These are phyloP conservation scores for Punctularia strigosozonata DNA, from an alignment of 768 basidiomycete genomes.

Conservation along the genomic window DNA sequence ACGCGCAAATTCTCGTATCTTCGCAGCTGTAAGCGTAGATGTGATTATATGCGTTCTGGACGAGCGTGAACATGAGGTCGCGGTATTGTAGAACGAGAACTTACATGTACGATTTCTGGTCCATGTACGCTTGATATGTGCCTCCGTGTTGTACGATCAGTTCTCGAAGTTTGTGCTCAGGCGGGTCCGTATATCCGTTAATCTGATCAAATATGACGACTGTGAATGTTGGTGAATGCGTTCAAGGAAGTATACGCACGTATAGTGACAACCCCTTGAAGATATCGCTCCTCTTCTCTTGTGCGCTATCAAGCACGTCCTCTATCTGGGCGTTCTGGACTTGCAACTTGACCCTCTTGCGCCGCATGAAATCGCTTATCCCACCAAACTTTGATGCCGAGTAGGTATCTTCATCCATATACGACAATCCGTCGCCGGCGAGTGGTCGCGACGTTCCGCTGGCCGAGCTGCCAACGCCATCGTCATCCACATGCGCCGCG, in stretches of 20 bases:
- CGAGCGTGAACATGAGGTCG: neutral
- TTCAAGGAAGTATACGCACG: slow-evolving; percentile 31
- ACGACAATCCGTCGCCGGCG: too few species aligned
- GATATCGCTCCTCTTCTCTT: slow-evolving; percentile 29
- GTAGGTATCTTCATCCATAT: slow-evolving; percentile 36
- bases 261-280: slow-evolving; percentile 74
- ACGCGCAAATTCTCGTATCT: slow-evolving; percentile 76
- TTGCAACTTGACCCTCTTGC: slow-evolving; percentile 86
- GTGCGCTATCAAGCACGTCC: slow-evolving; percentile 9
- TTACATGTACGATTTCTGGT: slow-evolving; percentile 63
- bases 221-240: too few species aligned
- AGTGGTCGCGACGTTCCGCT: too few species aligned
- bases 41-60: slow-evolving; percentile 85
- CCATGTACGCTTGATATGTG: slow-evolving; percentile 71
- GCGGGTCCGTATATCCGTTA: slow-evolving; percentile 83
- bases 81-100: slow-evolving; percentile 19
- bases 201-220: slow-evolving; percentile 34
- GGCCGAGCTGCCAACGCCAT: too few species aligned
- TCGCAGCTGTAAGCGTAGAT: slow-evolving; percentile 80
- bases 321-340: slow-evolving; percentile 52
- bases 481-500: too few species aligned
- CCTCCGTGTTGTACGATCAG: slow-evolving; percentile 81
- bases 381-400: slow-evolving; percentile 73
- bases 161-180: slow-evolving; percentile 72
- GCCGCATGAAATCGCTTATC: slow-evolving; percentile 79